phyloP scores from a whole-genome alignment of 2,329 filamentous ascomycete species.

The Colletotrichum sp. region DNA sequence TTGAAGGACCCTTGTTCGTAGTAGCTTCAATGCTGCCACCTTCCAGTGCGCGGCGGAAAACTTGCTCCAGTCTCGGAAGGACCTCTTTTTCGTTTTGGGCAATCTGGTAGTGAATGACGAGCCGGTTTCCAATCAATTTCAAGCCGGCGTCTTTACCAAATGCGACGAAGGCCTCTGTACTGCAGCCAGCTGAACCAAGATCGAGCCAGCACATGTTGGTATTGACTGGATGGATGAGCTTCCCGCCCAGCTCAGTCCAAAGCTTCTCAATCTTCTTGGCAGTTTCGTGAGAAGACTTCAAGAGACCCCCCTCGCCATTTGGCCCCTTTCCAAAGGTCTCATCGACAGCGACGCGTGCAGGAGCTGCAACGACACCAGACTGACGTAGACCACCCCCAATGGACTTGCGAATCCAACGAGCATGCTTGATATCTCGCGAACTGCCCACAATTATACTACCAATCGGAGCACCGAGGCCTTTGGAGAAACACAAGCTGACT shows the following conservation, averaged over 20 bases:
- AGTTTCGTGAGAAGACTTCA: conserved; percentile 64
- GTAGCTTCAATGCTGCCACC: conserved; percentile 17
- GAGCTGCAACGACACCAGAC: conserved; percentile 74
- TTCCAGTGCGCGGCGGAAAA: conserved; percentile 51
- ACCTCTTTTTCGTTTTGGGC: conserved; percentile 65
- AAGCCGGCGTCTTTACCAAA: conserved; percentile 48
- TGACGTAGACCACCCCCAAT: conserved; percentile 79
- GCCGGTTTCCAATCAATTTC: conserved; percentile 41
- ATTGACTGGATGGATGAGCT: conserved; percentile 71
- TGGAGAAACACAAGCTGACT: conserved; percentile 80
- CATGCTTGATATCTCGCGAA: conserved; percentile 37
- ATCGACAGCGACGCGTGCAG: conserved; percentile 71
- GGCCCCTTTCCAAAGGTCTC: conserved; percentile 45
- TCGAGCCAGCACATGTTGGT: conserved; percentile 96
- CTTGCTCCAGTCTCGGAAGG: conserved; percentile 57
- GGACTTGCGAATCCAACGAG: conserved; percentile 64
- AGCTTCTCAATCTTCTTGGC: conserved; percentile 70
- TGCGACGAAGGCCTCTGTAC: conserved; percentile 39
- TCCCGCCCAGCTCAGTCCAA: conserved; percentile 75
- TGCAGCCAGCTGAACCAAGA: conserved; percentile 62
- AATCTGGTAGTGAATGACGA: conserved; percentile 66
- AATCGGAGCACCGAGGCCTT: conserved; percentile 82
- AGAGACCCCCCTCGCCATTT: conserved; percentile 56
- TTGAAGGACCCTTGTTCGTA: not conserved
- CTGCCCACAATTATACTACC: conserved; percentile 74